Evolutionary conservation across 1,284 basidiomycete species (phyloP).

Genomic region (Ceratobasidium sp.): DNA sequence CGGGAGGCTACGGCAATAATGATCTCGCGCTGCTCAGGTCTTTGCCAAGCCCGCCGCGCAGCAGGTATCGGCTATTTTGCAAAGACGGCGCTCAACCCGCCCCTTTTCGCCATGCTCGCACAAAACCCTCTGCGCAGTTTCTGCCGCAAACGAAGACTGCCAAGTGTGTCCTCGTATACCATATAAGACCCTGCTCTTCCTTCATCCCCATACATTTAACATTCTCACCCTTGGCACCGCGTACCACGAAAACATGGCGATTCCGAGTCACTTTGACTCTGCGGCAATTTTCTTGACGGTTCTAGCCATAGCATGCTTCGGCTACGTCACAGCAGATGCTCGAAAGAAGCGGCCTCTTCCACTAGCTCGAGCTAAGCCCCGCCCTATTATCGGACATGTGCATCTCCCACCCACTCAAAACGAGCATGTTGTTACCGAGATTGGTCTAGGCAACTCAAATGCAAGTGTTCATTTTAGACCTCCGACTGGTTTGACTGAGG

Average conservation of each 20-base stretch:
- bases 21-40: not conserved
- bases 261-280: not conserved
- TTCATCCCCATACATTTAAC: too few species aligned
- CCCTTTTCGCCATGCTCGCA: too few species aligned
- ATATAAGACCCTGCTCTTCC: not conserved
- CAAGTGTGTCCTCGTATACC: not conserved
- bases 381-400: slow-evolving; percentile 9
- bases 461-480: not conserved
- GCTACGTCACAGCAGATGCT: not conserved
- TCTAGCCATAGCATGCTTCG: not conserved
- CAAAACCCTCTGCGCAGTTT: not conserved
- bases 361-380: slow-evolving; percentile 5
- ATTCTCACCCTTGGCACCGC: too few species aligned
- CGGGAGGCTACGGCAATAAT: not conserved
- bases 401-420: not conserved
- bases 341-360: not conserved
- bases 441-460: not conserved
- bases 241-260: not conserved
- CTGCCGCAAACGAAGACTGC: not conserved
- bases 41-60: not conserved
- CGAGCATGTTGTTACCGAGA: slow-evolving; percentile 28
- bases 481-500: not conserved
- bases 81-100: too few species aligned
- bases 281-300: not conserved
- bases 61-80: not conserved